phyloP scores from a whole-genome alignment of 257 asterid genomes.

The Rhazya stricta region DNA sequence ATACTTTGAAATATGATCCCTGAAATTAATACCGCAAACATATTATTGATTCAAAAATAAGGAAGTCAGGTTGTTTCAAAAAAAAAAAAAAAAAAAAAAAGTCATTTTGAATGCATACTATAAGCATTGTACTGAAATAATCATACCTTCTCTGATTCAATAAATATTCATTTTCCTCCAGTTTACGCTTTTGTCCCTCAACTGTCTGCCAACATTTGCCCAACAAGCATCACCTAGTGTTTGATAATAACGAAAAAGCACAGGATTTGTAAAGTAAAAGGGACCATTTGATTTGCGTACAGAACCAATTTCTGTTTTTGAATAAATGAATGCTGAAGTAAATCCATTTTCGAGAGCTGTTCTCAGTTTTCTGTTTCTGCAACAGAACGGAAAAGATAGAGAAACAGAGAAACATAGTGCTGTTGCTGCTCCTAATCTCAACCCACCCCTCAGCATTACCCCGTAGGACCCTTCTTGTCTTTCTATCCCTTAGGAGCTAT shows the following conservation, averaged over 20 bases:
- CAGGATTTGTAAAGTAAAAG: too few species aligned
- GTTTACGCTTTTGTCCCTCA: constrained; percentile 67
- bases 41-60: neutral
- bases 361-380: neutral
- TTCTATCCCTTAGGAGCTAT: neutral
- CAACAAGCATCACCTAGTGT: neutral
- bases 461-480: neutral
- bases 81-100: too few species aligned
- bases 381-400: neutral
- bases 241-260: constrained; percentile 3
- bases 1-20: constrained; percentile 68
- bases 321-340: neutral
- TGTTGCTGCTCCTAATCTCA: neutral
- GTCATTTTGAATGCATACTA: neutral
- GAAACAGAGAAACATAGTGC: neutral
- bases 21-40: constrained; percentile 28
- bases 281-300: neutral
- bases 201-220: constrained; percentile 50
- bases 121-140: neutral
- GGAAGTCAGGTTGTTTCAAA: too few species aligned
- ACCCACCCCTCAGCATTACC: neutral
- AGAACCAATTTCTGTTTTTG: neutral
- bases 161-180: constrained; percentile 55
- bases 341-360: neutral
- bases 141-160: constrained; percentile 61